Evolutionary conservation across 2,329 filamentous ascomycete genomes (phyloP).

Genomic region (Colletotrichum zoysiae): DNA sequence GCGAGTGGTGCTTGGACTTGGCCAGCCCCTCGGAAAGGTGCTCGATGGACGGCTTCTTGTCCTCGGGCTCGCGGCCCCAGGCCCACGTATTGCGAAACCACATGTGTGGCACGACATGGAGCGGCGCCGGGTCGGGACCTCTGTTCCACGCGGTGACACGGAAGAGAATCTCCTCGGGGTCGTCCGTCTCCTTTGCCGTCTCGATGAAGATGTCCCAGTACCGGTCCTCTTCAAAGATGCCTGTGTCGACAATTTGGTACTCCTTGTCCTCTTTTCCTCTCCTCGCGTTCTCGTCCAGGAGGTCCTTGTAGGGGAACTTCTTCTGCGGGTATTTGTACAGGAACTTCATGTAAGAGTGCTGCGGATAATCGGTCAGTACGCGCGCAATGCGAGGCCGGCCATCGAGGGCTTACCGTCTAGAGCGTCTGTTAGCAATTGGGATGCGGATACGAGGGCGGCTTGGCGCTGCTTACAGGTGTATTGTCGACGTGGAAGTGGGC

Average conservation of each 20-base stretch:
- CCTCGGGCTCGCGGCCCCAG: constrained; percentile 83
- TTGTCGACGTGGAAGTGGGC: constrained; percentile 97
- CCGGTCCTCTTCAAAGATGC: constrained; percentile 85
- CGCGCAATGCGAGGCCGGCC: neutral
- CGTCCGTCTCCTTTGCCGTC: constrained; percentile 92
- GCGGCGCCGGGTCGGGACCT: constrained; percentile 87
- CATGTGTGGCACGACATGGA: constrained; percentile 94
- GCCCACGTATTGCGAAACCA: constrained; percentile 99
- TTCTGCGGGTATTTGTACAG: constrained; percentile 97
- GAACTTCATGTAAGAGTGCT: constrained; percentile 99
- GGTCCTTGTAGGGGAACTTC: constrained; percentile 90
- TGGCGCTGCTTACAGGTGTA: constrained; percentile 70
- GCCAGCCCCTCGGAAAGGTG: constrained; percentile 75
- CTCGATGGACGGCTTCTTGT: constrained; percentile 84
- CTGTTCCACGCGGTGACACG: constrained; percentile 97
- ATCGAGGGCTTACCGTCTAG: constrained; percentile 39
- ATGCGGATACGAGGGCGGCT: neutral
- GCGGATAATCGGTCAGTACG: constrained; percentile 44
- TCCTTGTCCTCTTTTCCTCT: constrained; percentile 83
- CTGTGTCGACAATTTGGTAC: constrained; percentile 93
- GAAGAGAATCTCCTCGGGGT: constrained; percentile 92
- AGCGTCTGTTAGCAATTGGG: constrained; percentile 18
- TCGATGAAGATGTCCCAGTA: constrained; percentile 99
- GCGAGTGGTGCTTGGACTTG: constrained; percentile 81
- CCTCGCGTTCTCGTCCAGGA: constrained; percentile 85